Percentiles rank a stretch among this genome's conserved stretches.
These are phyloP conservation scores for Metschnikowia gruessii DNA, from an alignment of 805 yeast species.

Conservation along the genomic window DNA sequence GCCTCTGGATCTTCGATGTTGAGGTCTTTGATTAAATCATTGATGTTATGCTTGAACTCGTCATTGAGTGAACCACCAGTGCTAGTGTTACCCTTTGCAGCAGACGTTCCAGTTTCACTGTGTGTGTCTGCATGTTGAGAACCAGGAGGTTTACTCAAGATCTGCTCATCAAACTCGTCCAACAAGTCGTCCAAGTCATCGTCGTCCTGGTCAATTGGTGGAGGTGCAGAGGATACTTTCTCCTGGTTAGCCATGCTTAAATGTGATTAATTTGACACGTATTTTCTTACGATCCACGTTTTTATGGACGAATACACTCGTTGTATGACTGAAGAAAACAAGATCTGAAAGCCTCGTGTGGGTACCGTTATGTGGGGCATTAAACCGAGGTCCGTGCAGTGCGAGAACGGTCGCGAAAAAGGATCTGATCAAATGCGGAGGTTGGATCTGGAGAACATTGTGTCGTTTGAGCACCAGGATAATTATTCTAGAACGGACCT, in stretches of 20 bases:
- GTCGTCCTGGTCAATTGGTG: slow-evolving; percentile 31
- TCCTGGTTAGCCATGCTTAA: not conserved
- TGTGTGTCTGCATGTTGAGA: slow-evolving; percentile 25
- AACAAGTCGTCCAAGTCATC: slow-evolving; percentile 81
- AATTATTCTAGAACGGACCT: too few species aligned
- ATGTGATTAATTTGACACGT: too few species aligned
- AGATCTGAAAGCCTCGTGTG: too few species aligned
- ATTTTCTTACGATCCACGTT: too few species aligned
- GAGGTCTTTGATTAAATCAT: slow-evolving; percentile 46
- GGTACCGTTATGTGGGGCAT: too few species aligned
- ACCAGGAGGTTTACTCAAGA: slow-evolving; percentile 61
- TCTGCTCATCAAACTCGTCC: slow-evolving; percentile 79
- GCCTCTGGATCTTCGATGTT: slow-evolving; percentile 53
- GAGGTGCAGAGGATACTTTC: slow-evolving; percentile 6
- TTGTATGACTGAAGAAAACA: too few species aligned
- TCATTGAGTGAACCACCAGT: slow-evolving; percentile 29
- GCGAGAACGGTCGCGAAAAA: too few species aligned
- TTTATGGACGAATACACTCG: too few species aligned
- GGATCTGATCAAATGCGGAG: too few species aligned
- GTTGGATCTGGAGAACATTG: too few species aligned
- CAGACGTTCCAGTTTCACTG: not conserved
- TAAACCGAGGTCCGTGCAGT: too few species aligned
- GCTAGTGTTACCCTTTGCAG: slow-evolving; percentile 12
- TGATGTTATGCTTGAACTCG: slow-evolving; percentile 33
- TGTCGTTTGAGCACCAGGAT: too few species aligned